Evolutionary conservation across 2,329 filamentous ascomycete genomes (phyloP).

Genomic region (Penicillium sp.): DNA sequence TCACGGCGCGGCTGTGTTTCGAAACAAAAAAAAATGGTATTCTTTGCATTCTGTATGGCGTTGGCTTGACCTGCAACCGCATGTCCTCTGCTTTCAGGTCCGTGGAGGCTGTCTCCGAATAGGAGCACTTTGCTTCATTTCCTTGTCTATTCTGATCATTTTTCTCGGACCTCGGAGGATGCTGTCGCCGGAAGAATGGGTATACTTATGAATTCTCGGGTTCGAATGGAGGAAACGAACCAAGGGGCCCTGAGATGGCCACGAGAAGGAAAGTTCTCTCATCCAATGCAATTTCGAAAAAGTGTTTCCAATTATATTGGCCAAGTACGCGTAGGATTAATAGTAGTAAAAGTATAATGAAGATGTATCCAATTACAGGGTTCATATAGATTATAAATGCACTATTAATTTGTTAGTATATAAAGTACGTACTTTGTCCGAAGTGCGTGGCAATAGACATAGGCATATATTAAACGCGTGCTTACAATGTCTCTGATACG

Average conservation of each 20-base stretch:
- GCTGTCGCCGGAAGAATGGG: conserved; percentile 33
- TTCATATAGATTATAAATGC: neutral
- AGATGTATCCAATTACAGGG: no score
- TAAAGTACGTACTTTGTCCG: neutral
- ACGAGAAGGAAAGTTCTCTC: conserved; percentile 33
- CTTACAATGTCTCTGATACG: conserved; percentile 9
- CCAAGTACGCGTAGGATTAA: neutral
- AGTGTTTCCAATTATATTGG: conserved; percentile 5
- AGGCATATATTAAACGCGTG: conserved; percentile 2
- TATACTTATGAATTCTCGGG: conserved; percentile 22
- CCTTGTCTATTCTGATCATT: conserved; percentile 24
- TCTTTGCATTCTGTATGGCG: conserved; percentile 44
- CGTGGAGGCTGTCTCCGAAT: conserved; percentile 30
- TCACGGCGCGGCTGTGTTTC: conserved; percentile 7
- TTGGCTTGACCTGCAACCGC: conserved; percentile 40
- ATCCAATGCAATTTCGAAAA: conserved; percentile 25
- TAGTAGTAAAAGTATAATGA: no score
- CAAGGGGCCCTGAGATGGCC: conserved; percentile 19
- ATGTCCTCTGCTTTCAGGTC: conserved; percentile 34
- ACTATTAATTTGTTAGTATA: no score
- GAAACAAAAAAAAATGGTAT: conserved; percentile 24
- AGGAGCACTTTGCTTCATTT: conserved; percentile 28
- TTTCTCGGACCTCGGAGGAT: conserved; percentile 38
- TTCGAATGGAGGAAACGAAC: conserved; percentile 16
- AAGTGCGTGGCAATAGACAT: conserved; percentile 3